Percentiles rank a stretch among this genome's conserved stretches.
Evolutionary conservation across 2,329 filamentous ascomycete genomes (phyloP).

Genomic region (Nannizziopsis barbatae): DNA sequence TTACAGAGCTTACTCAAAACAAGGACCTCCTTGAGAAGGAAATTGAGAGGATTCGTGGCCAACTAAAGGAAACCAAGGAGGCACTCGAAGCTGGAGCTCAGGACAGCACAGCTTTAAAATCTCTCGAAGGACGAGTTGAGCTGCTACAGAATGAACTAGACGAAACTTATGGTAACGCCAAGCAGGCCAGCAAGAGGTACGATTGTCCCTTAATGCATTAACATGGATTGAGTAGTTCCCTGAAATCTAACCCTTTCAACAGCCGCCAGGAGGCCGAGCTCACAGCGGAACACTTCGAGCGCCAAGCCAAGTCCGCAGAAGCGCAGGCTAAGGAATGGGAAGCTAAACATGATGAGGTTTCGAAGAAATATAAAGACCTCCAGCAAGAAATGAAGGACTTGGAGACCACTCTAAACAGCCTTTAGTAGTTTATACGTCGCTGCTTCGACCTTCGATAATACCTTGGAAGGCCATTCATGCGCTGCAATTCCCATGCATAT

Average conservation of each 20-base stretch:
- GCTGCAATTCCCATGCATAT: not conserved
- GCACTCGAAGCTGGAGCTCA: constrained; percentile 69
- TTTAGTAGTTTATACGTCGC: constrained; percentile 43
- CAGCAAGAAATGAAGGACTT: constrained; percentile 90
- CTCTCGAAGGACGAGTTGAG: constrained; percentile 81
- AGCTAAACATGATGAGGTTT: constrained; percentile 94
- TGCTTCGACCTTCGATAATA: constrained; percentile 2
- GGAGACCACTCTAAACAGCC: constrained; percentile 82
- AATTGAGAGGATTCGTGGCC: constrained; percentile 80
- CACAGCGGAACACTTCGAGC: constrained; percentile 98
- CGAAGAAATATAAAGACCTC: constrained; percentile 70
- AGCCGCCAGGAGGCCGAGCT: constrained; percentile 98
- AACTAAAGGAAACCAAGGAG: constrained; percentile 79
- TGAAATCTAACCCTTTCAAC: constrained; percentile 18
- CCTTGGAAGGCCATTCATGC: not conserved
- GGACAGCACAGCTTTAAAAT: constrained; percentile 82
- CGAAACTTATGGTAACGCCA: constrained; percentile 87
- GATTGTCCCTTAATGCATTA: constrained; percentile 27
- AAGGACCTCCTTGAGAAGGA: constrained; percentile 82
- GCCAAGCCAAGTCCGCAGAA: constrained; percentile 96
- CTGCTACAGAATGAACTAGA: constrained; percentile 97
- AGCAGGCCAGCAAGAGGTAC: constrained; percentile 98
- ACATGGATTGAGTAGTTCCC: not conserved
- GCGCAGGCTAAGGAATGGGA: constrained; percentile 88
- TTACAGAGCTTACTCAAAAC: constrained; percentile 91